These are phyloP conservation scores for Colletotrichum orchidophilum DNA, from an alignment of 2,329 filamentous ascomycete genomes.

Conservation along the genomic window DNA sequence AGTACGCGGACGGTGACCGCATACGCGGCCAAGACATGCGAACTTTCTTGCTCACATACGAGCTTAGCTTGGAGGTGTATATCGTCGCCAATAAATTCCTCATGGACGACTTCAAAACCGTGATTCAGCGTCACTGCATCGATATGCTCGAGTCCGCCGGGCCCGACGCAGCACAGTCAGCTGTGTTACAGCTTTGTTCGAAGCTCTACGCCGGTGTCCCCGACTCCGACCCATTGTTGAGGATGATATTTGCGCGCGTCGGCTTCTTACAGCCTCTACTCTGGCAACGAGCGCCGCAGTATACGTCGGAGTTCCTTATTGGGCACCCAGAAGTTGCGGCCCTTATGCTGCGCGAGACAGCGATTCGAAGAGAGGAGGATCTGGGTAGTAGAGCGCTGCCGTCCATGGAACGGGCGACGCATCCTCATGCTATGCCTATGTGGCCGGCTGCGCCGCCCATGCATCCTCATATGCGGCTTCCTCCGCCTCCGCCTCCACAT, in stretches of 20 bases:
- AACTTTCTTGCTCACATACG: conserved; percentile 57
- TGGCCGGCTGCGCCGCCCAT: conserved; percentile 21
- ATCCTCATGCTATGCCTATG: conserved; percentile 6
- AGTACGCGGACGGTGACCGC: conserved; percentile 40
- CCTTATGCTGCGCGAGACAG: conserved; percentile 58
- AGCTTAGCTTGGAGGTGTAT: conserved; percentile 59
- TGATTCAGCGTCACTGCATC: conserved; percentile 52
- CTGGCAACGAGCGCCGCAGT: conserved; percentile 52
- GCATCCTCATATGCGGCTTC: conserved; percentile 27
- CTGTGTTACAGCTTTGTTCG: conserved; percentile 54
- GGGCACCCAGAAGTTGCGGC: conserved; percentile 56
- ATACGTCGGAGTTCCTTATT: conserved; percentile 53
- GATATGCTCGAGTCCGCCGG: conserved; percentile 57
- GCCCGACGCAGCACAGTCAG: conserved; percentile 51
- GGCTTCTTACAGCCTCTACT: conserved; percentile 57
- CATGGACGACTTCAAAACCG: conserved; percentile 55
- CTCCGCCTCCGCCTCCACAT: conserved; percentile 25
- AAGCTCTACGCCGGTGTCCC: conserved; percentile 55
- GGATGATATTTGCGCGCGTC: conserved; percentile 59
- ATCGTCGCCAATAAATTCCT: conserved; percentile 59
- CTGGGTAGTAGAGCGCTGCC: conserved; percentile 47
- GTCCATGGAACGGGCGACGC: conserved; percentile 50
- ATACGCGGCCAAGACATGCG: conserved; percentile 55
- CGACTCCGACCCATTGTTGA: conserved; percentile 52
- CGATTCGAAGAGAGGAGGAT: conserved; percentile 52